Base-by-base conservation (phyloP, 306 rosid genomes). In the Rosa chinensis region DNA sequence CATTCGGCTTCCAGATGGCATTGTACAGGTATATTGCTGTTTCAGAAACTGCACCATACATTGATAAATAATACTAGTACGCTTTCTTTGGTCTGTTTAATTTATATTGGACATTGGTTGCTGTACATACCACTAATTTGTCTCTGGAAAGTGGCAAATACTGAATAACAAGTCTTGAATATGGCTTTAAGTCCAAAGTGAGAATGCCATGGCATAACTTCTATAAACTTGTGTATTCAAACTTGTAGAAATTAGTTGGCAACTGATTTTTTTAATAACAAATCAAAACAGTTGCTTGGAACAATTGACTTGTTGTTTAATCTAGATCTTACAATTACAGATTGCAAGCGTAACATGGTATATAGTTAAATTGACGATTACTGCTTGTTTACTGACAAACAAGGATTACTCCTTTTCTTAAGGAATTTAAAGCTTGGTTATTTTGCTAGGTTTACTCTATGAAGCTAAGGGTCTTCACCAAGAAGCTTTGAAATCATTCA, bases 1-100 rank as follows among this genome's bases (percentile, higher is more conserved):
- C 89, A 89, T 85, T 94, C 97, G 78, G 93, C 98, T 81, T 82
- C 98, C 72, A 88, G 92, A 85, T 94, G 91, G 94, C 91, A 92
- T 79, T 85, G 90, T 66, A 88, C 86, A 72, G 97, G 98, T 94
- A 86, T 40, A 67, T 58, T 43, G 8, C 81, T 81, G 50, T 23
- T 35, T 44, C 25, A 21, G 18, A 68, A 42, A 43, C 74, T 25
- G 40, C 50, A 40, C 48, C 72, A 1, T 44, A 8, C 58, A n/a
- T 72, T 50, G 76, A 63, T 40, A 18, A 10, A 20, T 68, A 9
- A 9, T 50, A 4, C 45, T 32, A 4, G 21, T 14, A 47, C 2
- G 14, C 77, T 3, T 37, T 73, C 6, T 21, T 56, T 10, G 14
- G 17, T 40, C 21, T 58, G 7, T 63, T 6, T n/a, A n/a, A 16